Conservation (phyloP, 2,329 filamentous ascomycete species). For the Neonectria faginata region DNA sequence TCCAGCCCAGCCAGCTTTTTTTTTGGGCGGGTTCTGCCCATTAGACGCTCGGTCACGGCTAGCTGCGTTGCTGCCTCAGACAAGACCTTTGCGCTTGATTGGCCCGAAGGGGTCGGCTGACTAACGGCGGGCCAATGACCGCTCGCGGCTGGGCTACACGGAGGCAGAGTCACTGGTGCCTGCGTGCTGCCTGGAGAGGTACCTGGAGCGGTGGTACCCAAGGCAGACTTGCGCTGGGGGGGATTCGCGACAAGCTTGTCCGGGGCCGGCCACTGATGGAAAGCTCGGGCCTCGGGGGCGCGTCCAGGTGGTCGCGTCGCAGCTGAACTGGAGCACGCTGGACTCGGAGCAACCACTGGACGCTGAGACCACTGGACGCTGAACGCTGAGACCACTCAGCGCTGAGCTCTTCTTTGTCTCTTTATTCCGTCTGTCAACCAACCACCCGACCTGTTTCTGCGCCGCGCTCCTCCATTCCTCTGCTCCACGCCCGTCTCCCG, state of each 20-base stretch:
- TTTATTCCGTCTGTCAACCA: constrained; percentile 15
- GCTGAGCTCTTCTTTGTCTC: constrained; percentile 6
- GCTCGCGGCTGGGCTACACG: constrained; percentile 31
- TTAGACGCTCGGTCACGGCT: constrained; percentile 26
- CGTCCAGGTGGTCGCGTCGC: constrained; percentile 21
- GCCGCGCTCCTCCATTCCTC: constrained; percentile 33
- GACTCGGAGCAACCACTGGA: background rate
- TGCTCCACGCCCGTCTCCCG: constrained; percentile 17
- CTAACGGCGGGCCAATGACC: constrained; percentile 48
- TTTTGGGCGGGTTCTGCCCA: constrained; percentile 43
- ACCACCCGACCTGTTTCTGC: constrained; percentile 27
- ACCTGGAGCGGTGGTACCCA: constrained; percentile 45
- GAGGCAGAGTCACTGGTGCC: constrained; percentile 48
- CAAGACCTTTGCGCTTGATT: constrained; percentile 49
- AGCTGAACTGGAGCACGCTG: background rate
- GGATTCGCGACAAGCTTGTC: constrained; percentile 8
- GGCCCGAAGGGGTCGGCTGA: constrained; percentile 41
- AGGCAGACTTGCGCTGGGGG: constrained; percentile 39
- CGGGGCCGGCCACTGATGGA: background rate
- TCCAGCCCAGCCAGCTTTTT: constrained; percentile 49
- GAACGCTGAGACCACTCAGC: background rate
- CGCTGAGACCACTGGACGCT: background rate
- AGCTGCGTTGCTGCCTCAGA: constrained; percentile 53
- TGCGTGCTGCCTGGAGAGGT: constrained; percentile 39
- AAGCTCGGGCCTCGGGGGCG: constrained; percentile 24